A percentile compares a stretch with the other conserved stretches of the same genome.
Evolutionary conservation across 805 yeast genomes (phyloP).

Genomic region (Yarrowia hollandica): DNA sequence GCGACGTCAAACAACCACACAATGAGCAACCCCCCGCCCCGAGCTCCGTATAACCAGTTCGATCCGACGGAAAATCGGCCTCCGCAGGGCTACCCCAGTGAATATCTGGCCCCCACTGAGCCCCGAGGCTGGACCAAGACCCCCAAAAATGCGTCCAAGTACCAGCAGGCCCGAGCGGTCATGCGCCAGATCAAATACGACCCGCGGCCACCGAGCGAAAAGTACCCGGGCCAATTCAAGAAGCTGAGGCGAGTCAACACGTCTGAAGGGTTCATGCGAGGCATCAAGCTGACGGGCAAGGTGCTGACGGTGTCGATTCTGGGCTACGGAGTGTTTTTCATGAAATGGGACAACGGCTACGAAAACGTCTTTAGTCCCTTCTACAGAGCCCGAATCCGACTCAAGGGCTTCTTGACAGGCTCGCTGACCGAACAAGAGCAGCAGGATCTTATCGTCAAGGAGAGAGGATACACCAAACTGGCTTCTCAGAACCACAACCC

Average conservation of each 20-base stretch:
- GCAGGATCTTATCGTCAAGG: conserved; percentile 55
- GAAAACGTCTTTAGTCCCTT: conserved; percentile 73
- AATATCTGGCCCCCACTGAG: conserved; percentile 65
- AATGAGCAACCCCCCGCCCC: conserved; percentile 33
- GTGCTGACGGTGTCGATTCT: conserved; percentile 51
- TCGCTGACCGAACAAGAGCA: conserved; percentile 57
- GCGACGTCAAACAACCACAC: conserved; percentile 2
- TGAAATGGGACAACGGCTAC: conserved; percentile 81
- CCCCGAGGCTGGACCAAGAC: conserved; percentile 55
- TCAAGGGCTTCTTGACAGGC: conserved; percentile 57
- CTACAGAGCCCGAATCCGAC: conserved; percentile 58
- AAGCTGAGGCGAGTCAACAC: conserved; percentile 61
- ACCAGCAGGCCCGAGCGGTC: conserved; percentile 66
- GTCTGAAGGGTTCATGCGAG: conserved; percentile 54
- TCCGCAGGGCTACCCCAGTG: conserved; percentile 83
- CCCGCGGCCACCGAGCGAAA: conserved; percentile 71
- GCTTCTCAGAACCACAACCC: conserved; percentile 41
- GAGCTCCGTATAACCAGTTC: conserved; percentile 82
- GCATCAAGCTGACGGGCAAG: conserved; percentile 59
- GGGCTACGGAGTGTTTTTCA: conserved; percentile 65
- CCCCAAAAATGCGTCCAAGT: conserved; percentile 69
- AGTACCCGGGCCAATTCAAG: conserved; percentile 78
- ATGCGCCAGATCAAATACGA: conserved; percentile 72
- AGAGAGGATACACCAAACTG: conserved; percentile 35
- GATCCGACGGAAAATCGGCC: conserved; percentile 78